phyloP scores from a whole-genome alignment of 768 basidiomycete species.

The Plicaturopsis crispa region DNA sequence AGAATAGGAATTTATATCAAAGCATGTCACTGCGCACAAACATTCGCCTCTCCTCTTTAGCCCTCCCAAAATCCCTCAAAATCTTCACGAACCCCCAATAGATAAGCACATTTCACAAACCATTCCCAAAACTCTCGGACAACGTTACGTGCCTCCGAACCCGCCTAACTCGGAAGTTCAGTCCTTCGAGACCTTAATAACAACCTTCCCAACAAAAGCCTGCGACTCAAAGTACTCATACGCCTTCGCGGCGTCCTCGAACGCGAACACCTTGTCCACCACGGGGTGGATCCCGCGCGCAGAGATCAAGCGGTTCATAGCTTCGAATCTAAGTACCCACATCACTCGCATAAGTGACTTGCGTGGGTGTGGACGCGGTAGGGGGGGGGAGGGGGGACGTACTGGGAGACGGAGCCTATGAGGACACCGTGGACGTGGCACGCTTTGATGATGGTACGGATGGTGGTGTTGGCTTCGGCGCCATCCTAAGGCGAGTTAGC shows the following conservation, averaged over 20 bases:
- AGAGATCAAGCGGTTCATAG: constrained; percentile 41
- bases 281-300: constrained; percentile 40
- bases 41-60: too few species aligned
- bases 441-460: constrained; percentile 27
- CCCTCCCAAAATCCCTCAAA: too few species aligned
- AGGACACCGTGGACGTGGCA: constrained; percentile 42
- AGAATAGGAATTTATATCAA: too few species aligned
- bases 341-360: not conserved
- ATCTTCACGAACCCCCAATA: too few species aligned
- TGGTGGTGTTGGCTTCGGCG: constrained; percentile 21
- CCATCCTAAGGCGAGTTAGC: constrained; percentile 11
- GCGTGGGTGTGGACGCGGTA: not conserved
- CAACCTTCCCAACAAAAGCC: constrained; percentile 55
- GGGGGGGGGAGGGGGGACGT: constrained; percentile 12
- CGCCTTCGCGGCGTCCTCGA: constrained; percentile 44
- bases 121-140: too few species aligned
- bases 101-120: too few species aligned
- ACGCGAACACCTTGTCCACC: constrained; percentile 51
- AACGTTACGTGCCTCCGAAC: too few species aligned
- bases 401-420: constrained; percentile 55
- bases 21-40: too few species aligned
- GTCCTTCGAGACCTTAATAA: constrained; percentile 32
- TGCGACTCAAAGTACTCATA: constrained; percentile 47
- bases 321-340: constrained; percentile 40
- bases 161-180: too few species aligned